These are phyloP conservation scores for Backusella westeae DNA, from an alignment of 192 early-diverging fungal species.

Conservation along the genomic window DNA sequence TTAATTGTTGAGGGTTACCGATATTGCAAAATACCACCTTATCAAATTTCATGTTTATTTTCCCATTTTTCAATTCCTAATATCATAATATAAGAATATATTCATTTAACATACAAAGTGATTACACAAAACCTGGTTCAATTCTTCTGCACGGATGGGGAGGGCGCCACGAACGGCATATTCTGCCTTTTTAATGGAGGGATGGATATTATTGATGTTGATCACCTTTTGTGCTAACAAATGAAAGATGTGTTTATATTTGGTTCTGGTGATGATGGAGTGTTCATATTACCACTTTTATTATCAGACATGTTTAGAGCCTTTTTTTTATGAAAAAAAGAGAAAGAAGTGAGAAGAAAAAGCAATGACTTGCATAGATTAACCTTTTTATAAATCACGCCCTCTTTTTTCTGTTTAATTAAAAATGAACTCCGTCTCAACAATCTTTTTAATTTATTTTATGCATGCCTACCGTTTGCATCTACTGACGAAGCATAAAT, in stretches of 20 bases:
- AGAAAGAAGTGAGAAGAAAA: no score
- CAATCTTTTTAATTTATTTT: not conserved
- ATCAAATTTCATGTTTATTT: conserved; percentile 42
- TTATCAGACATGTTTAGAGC: not conserved
- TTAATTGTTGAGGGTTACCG: conserved; percentile 91
- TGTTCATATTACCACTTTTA: not conserved
- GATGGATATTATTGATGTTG: conserved; percentile 67
- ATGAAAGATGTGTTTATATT: not conserved
- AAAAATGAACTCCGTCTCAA: not conserved
- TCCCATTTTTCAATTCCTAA: not conserved
- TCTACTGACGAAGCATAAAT: not conserved
- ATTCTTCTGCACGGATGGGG: conserved; percentile 90
- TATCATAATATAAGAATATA: not conserved
- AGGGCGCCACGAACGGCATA: conserved; percentile 96
- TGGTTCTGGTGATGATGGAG: not conserved
- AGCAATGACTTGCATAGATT: not conserved
- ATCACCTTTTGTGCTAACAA: conserved; percentile 53
- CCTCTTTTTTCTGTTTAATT: not conserved
- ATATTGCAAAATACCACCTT: conserved; percentile 83
- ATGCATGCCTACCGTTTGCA: not conserved
- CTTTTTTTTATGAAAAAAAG: not conserved
- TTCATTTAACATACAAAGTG: not conserved
- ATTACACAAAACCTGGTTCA: conserved; percentile 45
- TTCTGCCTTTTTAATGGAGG: conserved; percentile 69
- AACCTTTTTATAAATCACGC: not conserved